These are phyloP conservation scores for Ophiocordyceps camponoti-leonardi DNA, from an alignment of 2,329 filamentous ascomycete genomes.

Conservation along the genomic window DNA sequence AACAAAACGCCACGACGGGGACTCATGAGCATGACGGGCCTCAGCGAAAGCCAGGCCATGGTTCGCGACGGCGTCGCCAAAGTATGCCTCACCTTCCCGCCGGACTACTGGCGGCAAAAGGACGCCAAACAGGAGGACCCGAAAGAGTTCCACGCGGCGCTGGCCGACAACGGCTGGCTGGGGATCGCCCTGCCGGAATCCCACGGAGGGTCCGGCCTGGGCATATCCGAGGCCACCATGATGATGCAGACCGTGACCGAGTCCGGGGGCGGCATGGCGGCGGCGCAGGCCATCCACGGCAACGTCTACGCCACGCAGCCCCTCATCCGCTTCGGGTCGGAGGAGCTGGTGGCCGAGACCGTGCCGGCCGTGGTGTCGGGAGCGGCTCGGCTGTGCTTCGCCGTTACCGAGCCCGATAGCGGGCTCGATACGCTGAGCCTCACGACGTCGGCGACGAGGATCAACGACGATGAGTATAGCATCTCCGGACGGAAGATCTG, in stretches of 20 bases:
- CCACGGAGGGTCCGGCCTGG: constrained; percentile 57
- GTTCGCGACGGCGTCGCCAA: constrained; percentile 54
- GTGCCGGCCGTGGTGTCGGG: constrained; percentile 58
- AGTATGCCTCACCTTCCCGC: constrained; percentile 53
- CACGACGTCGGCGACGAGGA: constrained; percentile 36
- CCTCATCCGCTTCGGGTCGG: constrained; percentile 53
- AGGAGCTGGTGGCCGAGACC: constrained; percentile 43
- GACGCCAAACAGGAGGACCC: constrained; percentile 57
- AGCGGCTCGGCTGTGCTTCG: constrained; percentile 58
- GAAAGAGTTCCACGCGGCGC: constrained; percentile 54
- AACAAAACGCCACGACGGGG: not conserved
- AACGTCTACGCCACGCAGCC: constrained; percentile 62
- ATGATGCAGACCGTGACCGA: constrained; percentile 75
- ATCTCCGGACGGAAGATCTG: constrained; percentile 74
- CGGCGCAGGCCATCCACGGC: constrained; percentile 43
- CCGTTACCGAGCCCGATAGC: constrained; percentile 69
- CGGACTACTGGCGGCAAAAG: constrained; percentile 60
- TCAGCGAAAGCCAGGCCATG: constrained; percentile 32
- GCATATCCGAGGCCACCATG: constrained; percentile 68
- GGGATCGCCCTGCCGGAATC: constrained; percentile 63
- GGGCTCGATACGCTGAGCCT: constrained; percentile 64
- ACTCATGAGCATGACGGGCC: not conserved
- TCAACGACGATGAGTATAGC: constrained; percentile 35
- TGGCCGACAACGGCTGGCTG: constrained; percentile 64
- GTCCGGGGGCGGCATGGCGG: constrained; percentile 63